Evolutionary conservation across 805 yeast genomes (phyloP), one percentile per base, ranked within the genome.

Genomic region (Saturnispora silvae): DNA sequence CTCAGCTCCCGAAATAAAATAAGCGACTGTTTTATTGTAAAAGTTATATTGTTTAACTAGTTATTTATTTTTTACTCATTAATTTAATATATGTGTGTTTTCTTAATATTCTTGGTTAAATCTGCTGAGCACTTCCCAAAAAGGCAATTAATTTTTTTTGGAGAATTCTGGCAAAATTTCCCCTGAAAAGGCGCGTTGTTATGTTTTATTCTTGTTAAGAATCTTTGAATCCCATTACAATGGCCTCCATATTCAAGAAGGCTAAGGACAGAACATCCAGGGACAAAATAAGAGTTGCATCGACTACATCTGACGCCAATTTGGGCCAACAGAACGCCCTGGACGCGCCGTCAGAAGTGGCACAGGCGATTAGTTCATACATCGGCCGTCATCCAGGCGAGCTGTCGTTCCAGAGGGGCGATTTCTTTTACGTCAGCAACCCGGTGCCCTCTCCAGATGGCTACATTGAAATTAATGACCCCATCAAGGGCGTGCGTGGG

Each of bases 401-500:
- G 54, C 67, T 89, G 25, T 67, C 75, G 22, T 89, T 92, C 55
- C 52, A 59, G 30, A 74, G 76, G 47, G 96, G 96, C 27, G 96
- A 89, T 52, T 87, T 86, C 53, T 84, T 87, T 60, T 85, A 84
- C 52, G 94, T 92, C 2, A 65, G 69, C 28, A 70, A 73, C 38
- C 72, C 72, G 38, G 65, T 71, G 38, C 27, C 35, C 3, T 23
- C 40, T 2, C 37, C 41, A 4, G 46, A 43, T 24, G 53, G 50
- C 1, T 71, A 66, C 87, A 84, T 75, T 51, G 86, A 84, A 51
- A 96, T 94, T 2, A 75, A 77, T 36, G 86, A 89, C 54, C 96
- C 97, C 11, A 72, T 81, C 33, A 75, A 81, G 24, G 74, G 79
- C 48, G 61, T 70, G 20, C 68, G 72, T 35, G 98, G 98, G 1